These are phyloP conservation scores for Parasitella parasitica DNA, from an alignment of 371 early-diverging fungal species.

Conservation along the genomic window DNA sequence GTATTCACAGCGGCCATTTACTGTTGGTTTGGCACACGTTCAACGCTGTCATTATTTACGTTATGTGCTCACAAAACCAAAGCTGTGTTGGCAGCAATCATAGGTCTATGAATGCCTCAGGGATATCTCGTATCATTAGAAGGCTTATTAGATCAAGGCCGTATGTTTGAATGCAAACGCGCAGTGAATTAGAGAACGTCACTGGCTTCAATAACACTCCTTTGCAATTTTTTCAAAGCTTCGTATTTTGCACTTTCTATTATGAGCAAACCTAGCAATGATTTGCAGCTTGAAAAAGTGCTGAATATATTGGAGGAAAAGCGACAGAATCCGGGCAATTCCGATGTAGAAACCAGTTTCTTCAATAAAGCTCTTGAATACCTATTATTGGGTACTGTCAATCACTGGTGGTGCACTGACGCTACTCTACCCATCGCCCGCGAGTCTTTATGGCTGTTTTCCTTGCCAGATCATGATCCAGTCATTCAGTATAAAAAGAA, in stretches of 20 bases:
- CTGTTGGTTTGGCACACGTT: too few species aligned
- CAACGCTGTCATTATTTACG: too few species aligned
- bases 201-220: too few species aligned
- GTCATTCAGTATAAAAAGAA: conserved; percentile 41
- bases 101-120: too few species aligned
- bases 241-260: neutral
- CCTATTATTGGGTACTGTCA: conserved; percentile 22
- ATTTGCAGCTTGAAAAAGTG: conserved; percentile 9
- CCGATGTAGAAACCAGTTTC: conserved; percentile 34
- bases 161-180: too few species aligned
- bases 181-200: too few species aligned
- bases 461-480: conserved; percentile 42
- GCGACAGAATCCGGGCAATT: conserved; percentile 18
- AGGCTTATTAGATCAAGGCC: too few species aligned
- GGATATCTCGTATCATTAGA: too few species aligned
- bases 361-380: conserved; percentile 39
- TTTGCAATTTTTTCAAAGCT: neutral
- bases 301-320: conserved; percentile 18
- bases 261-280: neutral
- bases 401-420: conserved; percentile 50
- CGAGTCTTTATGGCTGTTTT: conserved; percentile 50
- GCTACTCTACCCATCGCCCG: conserved; percentile 27
- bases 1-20: too few species aligned
- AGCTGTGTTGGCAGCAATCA: too few species aligned
- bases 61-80: too few species aligned